Percentiles rank a stretch among this genome's conserved stretches.
These are phyloP conservation scores for Lecanicillium sp. DNA, from an alignment of 2,329 filamentous ascomycete genomes.

Conservation along the genomic window DNA sequence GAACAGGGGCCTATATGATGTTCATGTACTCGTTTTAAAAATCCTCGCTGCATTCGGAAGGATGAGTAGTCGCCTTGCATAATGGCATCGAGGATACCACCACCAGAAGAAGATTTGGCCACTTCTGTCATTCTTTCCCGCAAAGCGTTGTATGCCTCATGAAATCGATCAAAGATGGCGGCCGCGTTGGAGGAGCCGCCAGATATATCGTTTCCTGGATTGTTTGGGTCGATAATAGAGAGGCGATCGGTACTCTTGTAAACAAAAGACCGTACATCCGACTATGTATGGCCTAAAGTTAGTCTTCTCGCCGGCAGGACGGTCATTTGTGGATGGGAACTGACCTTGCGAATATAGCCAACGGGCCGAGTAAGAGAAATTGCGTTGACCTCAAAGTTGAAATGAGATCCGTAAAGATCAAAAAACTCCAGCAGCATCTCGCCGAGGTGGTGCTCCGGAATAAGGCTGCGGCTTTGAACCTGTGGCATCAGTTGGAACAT, in stretches of 20 bases:
- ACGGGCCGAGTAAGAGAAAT: conserved; percentile 66
- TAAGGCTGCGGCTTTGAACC: conserved; percentile 51
- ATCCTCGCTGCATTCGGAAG: conserved; percentile 61
- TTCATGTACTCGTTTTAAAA: conserved; percentile 45
- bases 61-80: conserved; percentile 71
- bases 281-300: conserved; percentile 23
- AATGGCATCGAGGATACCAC: conserved; percentile 57
- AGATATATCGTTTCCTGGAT: conserved; percentile 76
- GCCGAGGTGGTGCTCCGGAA: conserved; percentile 61
- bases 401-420: conserved; percentile 77
- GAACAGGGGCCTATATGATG: conserved; percentile 25
- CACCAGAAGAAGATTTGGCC: conserved; percentile 18
- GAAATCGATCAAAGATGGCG: conserved; percentile 62
- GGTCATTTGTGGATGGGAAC: conserved; percentile 14
- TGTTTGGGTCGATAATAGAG: conserved; percentile 89
- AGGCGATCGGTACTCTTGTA: conserved; percentile 60
- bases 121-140: conserved; percentile 49
- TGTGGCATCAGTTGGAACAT: conserved; percentile 75
- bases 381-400: conserved; percentile 60
- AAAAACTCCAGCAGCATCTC: conserved; percentile 82
- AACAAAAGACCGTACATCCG: conserved; percentile 33
- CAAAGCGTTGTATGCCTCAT: conserved; percentile 51
- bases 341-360: conserved; percentile 68
- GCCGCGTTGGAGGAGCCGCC: conserved; percentile 69
- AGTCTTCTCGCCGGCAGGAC: no score